A percentile compares a stretch with the other conserved stretches of the same genome.
phyloP scores from a whole-genome alignment of 768 basidiomycete species.

The Leccinum sublutescens region DNA sequence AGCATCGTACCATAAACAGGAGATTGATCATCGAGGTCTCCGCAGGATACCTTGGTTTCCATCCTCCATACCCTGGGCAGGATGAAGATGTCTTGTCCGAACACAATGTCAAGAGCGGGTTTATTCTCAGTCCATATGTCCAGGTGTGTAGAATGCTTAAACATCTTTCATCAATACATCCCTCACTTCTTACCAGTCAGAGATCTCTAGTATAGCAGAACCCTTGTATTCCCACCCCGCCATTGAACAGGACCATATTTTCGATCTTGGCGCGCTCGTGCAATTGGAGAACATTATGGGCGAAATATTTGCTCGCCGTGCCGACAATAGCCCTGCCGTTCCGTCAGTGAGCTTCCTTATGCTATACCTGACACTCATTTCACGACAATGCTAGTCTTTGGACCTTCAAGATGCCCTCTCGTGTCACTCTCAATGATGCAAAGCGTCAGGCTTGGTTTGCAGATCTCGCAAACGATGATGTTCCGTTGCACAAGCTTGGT shows the following conservation, averaged over 20 bases:
- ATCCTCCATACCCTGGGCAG: constrained; percentile 71
- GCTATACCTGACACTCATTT: not conserved
- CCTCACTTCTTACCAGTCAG: constrained; percentile 21
- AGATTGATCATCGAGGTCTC: not conserved
- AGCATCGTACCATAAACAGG: not conserved
- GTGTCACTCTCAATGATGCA: constrained; percentile 77
- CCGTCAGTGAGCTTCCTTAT: constrained; percentile 49
- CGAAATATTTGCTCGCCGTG: constrained; percentile 65
- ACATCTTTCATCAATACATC: not conserved
- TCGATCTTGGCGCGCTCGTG: constrained; percentile 48
- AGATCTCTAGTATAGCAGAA: constrained; percentile 16
- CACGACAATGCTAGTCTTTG: constrained; percentile 38
- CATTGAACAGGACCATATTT: constrained; percentile 43
- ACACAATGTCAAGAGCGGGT: constrained; percentile 64
- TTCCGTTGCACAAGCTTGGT: constrained; percentile 77
- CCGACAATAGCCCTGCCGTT: constrained; percentile 53
- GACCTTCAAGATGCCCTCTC: constrained; percentile 76
- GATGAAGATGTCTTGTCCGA: constrained; percentile 74
- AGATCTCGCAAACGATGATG: constrained; percentile 76
- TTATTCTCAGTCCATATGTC: constrained; percentile 51
- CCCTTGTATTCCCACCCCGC: constrained; percentile 13
- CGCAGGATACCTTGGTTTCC: constrained; percentile 72
- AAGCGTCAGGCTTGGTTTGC: constrained; percentile 82
- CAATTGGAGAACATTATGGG: constrained; percentile 76
- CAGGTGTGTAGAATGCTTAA: constrained; percentile 43